phyloP scores from a whole-genome alignment of 805 yeast species.

The Ogataea sp. region DNA sequence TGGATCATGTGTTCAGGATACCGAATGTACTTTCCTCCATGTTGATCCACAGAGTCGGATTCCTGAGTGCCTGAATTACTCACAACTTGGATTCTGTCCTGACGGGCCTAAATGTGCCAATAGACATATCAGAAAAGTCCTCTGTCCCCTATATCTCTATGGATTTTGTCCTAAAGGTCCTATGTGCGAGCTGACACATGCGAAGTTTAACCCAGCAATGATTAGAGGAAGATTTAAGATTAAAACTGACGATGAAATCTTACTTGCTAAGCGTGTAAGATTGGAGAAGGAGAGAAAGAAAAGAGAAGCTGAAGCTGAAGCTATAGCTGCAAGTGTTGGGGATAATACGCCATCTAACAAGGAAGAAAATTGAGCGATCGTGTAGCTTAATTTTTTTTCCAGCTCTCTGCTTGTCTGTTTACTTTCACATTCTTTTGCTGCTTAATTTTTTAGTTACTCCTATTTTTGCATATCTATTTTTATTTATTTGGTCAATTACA shows the following conservation, averaged over 20 bases:
- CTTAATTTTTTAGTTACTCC: too few relatives aligned
- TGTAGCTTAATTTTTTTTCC: too few relatives aligned
- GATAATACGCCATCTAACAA: too few relatives aligned
- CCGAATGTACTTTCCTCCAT: constrained; percentile 90
- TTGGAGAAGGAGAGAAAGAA: constrained; percentile 10
- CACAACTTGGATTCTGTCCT: constrained; percentile 82
- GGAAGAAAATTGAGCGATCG: too few relatives aligned
- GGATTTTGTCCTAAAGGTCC: constrained; percentile 94
- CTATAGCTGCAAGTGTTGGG: too few relatives aligned
- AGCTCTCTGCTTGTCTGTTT: too few relatives aligned
- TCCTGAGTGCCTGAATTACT: constrained; percentile 79
- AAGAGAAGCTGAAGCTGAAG: constrained; percentile 4
- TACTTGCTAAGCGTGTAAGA: constrained; percentile 17
- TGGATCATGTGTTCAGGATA: constrained; percentile 84
- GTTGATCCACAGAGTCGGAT: constrained; percentile 82
- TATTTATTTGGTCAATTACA: too few relatives aligned
- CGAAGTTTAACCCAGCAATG: constrained; percentile 49
- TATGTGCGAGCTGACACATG: constrained; percentile 75
- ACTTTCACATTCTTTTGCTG: too few relatives aligned
- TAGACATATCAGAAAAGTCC: constrained; percentile 66
- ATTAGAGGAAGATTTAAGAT: constrained; percentile 38
- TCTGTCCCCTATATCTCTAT: constrained; percentile 74
- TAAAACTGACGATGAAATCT: constrained; percentile 31
- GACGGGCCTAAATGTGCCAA: constrained; percentile 82
- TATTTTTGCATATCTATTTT: too few relatives aligned